Conservation (phyloP, 2,329 filamentous ascomycete genomes). For the Calonectria fujianensis region DNA sequence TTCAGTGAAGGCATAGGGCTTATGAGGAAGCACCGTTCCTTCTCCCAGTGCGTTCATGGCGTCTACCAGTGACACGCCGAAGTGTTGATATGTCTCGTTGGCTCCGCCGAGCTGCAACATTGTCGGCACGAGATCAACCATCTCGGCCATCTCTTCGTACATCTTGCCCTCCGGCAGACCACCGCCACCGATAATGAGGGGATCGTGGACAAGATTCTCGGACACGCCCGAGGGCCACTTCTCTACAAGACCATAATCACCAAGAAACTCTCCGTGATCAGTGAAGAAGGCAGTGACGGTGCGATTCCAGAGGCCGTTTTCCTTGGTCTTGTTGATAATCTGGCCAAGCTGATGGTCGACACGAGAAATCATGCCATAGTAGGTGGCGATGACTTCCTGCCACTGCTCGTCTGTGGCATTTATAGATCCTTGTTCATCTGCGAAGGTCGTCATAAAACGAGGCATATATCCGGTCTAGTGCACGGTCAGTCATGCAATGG, state of each 20-base stretch:
- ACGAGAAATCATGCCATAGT: background rate
- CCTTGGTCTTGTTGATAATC: background rate
- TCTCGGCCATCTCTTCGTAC: background rate
- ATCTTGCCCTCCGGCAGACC: background rate
- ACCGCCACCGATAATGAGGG: background rate
- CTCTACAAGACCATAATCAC: background rate
- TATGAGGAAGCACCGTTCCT: background rate
- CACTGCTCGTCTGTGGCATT: background rate
- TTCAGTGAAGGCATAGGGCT: background rate
- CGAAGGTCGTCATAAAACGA: background rate
- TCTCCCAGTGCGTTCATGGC: background rate
- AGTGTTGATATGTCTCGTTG: background rate
- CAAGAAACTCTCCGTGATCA: background rate
- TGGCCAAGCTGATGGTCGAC: background rate
- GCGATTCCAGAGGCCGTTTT: background rate
- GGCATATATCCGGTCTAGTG: background rate
- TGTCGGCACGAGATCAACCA: background rate
- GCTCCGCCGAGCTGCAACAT: background rate
- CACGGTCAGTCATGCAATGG: background rate
- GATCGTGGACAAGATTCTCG: background rate
- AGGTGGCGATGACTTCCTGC: background rate
- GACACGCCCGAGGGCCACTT: background rate
- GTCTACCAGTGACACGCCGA: background rate
- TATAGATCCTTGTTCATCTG: background rate
- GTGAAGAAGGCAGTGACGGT: background rate